Evolutionary conservation across 768 basidiomycete species (phyloP).

Genomic region (Xerocomus spinulosus): DNA sequence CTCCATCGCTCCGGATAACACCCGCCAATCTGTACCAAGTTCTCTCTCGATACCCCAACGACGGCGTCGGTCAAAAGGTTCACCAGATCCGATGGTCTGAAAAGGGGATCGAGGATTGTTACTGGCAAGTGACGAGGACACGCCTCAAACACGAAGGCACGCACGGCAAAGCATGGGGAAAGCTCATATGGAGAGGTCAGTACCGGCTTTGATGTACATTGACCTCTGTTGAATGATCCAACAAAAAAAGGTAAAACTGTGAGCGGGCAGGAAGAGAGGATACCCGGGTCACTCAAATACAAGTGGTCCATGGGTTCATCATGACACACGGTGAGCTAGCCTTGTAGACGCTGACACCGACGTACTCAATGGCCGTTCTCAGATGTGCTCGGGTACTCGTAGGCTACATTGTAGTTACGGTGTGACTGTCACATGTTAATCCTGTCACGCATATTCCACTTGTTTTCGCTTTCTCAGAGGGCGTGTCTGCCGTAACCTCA

Average conservation of each 20-base stretch:
- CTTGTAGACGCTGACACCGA: not conserved
- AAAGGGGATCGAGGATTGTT: slow-evolving; percentile 63
- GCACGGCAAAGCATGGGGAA: slow-evolving; percentile 84
- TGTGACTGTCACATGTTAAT: slow-evolving; percentile 5
- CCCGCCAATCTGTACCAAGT: slow-evolving; percentile 69
- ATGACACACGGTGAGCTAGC: slow-evolving; percentile 13
- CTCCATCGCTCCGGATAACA: slow-evolving; percentile 53
- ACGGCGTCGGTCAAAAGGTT: slow-evolving; percentile 63
- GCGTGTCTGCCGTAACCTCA: not conserved
- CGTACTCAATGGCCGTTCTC: not conserved
- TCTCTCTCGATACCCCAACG: slow-evolving; percentile 61
- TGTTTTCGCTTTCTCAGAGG: no score
- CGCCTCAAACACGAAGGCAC: slow-evolving; percentile 66
- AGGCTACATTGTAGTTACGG: not conserved
- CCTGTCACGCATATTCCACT: slow-evolving; percentile 10
- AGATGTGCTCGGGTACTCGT: no score
- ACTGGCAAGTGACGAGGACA: slow-evolving; percentile 72
- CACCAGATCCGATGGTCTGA: slow-evolving; percentile 70
- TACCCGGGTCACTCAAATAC: slow-evolving; percentile 72
- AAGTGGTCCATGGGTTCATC: slow-evolving; percentile 57
- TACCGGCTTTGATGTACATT: slow-evolving; percentile 2
- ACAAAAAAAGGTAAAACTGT: slow-evolving; percentile 49
- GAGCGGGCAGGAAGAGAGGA: slow-evolving; percentile 56
- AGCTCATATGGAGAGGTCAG: slow-evolving; percentile 74
- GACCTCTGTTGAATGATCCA: slow-evolving; percentile 9